These are phyloP conservation scores for Echinosophora koreensis DNA, from an alignment of 306 rosid species.

Conservation along the genomic window DNA sequence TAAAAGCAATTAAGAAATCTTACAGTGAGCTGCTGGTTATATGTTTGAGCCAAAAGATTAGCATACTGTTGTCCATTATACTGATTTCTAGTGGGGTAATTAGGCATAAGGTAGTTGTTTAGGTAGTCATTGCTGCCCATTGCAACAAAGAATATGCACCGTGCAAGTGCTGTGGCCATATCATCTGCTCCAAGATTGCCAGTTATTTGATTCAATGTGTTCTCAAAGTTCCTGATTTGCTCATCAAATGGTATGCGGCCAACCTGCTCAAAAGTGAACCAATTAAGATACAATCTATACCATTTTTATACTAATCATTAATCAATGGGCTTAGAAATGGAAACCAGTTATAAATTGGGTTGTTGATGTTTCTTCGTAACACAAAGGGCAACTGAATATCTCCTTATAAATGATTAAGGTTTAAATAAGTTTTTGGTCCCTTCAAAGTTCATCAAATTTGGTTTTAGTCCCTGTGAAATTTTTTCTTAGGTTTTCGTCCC, in stretches of 20 bases:
- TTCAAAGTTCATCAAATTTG: no score
- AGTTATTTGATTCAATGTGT: conserved; percentile 68
- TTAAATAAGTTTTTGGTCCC: no score
- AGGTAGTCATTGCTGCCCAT: conserved; percentile 99
- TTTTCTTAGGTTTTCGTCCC: no score
- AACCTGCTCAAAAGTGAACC: conserved; percentile 57
- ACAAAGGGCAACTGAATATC: background rate
- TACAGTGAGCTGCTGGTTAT: conserved; percentile 77
- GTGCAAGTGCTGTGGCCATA: conserved; percentile 55
- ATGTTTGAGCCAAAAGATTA: conserved; percentile 67
- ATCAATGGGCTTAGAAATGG: background rate
- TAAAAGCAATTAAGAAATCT: conserved; percentile 26
- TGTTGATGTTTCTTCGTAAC: conserved; percentile 24
- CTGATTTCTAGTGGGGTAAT: conserved; percentile 73
- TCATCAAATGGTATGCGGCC: conserved; percentile 82
- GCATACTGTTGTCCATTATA: conserved; percentile 78
- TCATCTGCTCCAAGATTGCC: conserved; percentile 64
- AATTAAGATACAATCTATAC: background rate
- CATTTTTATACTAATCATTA: background rate
- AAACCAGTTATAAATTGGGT: background rate
- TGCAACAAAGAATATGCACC: conserved; percentile 81
- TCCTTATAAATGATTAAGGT: background rate
- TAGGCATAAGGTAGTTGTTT: conserved; percentile 95
- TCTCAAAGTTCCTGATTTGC: conserved; percentile 84
- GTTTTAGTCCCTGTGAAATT: no score